Evolutionary conservation across 2,329 filamentous ascomycete species (phyloP).

Genomic region (Cylindrodendrum hubeiense): DNA sequence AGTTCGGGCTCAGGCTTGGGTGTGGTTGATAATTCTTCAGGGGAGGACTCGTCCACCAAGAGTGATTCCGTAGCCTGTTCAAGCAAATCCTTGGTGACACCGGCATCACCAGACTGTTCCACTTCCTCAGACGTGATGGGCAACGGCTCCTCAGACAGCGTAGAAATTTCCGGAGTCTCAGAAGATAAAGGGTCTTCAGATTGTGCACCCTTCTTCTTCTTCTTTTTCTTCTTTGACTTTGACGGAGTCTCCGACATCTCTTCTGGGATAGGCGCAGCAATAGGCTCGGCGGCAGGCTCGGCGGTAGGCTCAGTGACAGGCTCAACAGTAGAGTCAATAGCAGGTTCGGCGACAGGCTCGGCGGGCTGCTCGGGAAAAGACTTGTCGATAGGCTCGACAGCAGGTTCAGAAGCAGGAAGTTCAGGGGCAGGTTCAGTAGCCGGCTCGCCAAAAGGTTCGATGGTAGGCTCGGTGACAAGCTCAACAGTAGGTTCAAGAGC

Average conservation of each 20-base stretch:
- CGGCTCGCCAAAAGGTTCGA: background rate
- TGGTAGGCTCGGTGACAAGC: no score
- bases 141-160: constrained; percentile 13
- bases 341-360: background rate
- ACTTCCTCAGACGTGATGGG: background rate
- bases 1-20: constrained; percentile 1
- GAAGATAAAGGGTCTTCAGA: constrained; percentile 23
- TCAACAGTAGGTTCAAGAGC: background rate
- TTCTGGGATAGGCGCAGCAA: constrained; percentile 15
- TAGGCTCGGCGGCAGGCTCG: constrained; percentile 15
- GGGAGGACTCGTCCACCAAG: background rate
- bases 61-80: background rate
- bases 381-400: constrained; percentile 22
- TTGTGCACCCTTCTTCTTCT: constrained; percentile 43
- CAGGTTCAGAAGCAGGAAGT: constrained; percentile 15
- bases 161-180: constrained; percentile 24
- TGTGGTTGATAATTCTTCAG: background rate
- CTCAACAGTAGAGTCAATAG: background rate
- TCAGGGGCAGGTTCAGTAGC: background rate
- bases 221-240: constrained; percentile 42
- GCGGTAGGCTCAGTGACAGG: background rate
- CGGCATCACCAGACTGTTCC: constrained; percentile 6
- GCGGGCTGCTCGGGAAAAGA: background rate
- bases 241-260: constrained; percentile 19
- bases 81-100: constrained; percentile 3